Conservation (phyloP, 306 rosid genomes). For the Cercis canadensis region DNA sequence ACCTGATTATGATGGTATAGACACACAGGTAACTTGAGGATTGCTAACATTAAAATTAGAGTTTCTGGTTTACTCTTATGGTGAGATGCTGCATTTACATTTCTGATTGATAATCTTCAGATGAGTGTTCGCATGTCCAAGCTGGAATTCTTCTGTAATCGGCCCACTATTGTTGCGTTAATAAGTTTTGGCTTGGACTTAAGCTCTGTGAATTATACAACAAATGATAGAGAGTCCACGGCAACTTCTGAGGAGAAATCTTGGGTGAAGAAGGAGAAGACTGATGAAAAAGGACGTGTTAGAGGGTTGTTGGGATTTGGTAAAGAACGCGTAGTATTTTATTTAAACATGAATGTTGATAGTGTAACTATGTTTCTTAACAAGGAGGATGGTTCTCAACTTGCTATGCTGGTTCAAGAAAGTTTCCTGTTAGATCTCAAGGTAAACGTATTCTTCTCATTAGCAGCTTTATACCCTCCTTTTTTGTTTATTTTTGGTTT, state of each 20-base stretch:
- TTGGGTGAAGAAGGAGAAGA: constrained; percentile 59
- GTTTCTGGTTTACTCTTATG: constrained; percentile 28
- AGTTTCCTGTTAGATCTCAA: constrained; percentile 82
- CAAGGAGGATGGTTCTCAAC: constrained; percentile 92
- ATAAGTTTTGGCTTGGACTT: constrained; percentile 83
- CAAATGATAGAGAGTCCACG: constrained; percentile 39
- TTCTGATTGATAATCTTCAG: constrained; percentile 56
- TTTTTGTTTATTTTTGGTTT: constrained; percentile 18
- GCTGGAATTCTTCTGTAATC: constrained; percentile 87
- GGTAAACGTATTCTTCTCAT: constrained; percentile 53
- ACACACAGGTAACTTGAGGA: constrained; percentile 73
- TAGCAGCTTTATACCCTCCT: not conserved
- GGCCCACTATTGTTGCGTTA: constrained; percentile 91
- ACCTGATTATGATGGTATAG: constrained; percentile 83
- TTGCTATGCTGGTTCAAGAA: constrained; percentile 92
- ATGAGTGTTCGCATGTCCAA: constrained; percentile 90
- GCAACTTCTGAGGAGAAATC: constrained; percentile 51
- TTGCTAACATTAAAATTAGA: constrained; percentile 23
- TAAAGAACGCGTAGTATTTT: constrained; percentile 84
- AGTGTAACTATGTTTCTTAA: constrained; percentile 88
- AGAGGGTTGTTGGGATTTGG: constrained; percentile 89
- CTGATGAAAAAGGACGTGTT: constrained; percentile 72
- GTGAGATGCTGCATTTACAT: constrained; percentile 35
- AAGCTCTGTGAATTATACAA: constrained; percentile 54
- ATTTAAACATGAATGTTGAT: constrained; percentile 86